phyloP scores from a whole-genome alignment of 2,329 filamentous ascomycete genomes.

The Chaetomiaceae sp. region DNA sequence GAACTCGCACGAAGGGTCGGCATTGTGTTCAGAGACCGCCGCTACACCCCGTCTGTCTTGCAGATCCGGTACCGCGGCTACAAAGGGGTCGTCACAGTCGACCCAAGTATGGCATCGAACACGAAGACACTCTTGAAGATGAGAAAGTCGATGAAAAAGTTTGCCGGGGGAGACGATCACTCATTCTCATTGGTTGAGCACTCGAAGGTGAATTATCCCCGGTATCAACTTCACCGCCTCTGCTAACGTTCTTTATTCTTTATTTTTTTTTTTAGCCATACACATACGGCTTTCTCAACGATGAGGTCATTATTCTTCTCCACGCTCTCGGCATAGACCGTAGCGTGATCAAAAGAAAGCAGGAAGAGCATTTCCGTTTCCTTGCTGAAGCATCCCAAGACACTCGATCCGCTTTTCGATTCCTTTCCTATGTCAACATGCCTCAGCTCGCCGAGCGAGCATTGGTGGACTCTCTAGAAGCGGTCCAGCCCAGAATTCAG shows the following conservation, averaged over 20 bases:
- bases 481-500: constrained; percentile 28
- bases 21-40: constrained; percentile 34
- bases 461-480: constrained; percentile 35
- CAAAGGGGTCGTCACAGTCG: constrained; percentile 39
- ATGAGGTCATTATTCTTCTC: constrained; percentile 39
- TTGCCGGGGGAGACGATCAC: constrained; percentile 35
- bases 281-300: constrained; percentile 38
- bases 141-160: constrained; percentile 39
- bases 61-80: constrained; percentile 42
- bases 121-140: constrained; percentile 26
- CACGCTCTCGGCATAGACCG: constrained; percentile 34
- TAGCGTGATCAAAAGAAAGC: constrained; percentile 33
- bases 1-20: constrained; percentile 32
- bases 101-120: constrained; percentile 28
- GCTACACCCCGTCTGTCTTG: constrained; percentile 38
- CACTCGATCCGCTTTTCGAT: constrained; percentile 32
- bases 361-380: constrained; percentile 34
- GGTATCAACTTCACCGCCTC: not conserved
- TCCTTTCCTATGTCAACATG: constrained; percentile 33
- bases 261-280: constrained; percentile 32
- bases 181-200: constrained; percentile 38
- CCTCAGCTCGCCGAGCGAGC: constrained; percentile 36
- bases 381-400: constrained; percentile 30
- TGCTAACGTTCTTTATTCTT: not conserved
- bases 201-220: constrained; percentile 33